phyloP scores from a whole-genome alignment of 257 asterid species.

The Fraxinus cuspidata region DNA sequence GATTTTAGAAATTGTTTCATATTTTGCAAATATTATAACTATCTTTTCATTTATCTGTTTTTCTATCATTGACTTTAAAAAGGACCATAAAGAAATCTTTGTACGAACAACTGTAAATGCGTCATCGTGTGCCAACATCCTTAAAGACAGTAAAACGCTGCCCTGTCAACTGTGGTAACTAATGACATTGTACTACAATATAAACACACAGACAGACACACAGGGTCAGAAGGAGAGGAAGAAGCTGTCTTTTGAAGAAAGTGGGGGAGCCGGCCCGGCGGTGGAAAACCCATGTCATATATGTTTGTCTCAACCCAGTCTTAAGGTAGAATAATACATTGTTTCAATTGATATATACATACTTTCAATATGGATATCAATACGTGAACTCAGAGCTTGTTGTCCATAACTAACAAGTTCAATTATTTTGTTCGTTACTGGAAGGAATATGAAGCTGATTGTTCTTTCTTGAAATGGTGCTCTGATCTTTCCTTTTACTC shows the following conservation, averaged over 20 bases:
- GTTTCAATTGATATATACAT: not conserved
- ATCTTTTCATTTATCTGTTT: not conserved
- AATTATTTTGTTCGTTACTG: not conserved
- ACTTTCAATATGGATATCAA: not conserved
- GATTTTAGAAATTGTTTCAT: not conserved
- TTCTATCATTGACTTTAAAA: not conserved
- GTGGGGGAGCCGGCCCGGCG: not conserved
- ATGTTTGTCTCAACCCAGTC: not conserved
- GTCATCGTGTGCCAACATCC: not conserved
- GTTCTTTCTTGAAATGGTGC: conserved; percentile 22
- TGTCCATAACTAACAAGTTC: not conserved
- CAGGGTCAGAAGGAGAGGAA: not conserved
- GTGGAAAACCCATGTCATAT: not conserved
- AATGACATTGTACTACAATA: not conserved
- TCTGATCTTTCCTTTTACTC: conserved; percentile 20
- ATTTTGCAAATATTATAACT: not conserved
- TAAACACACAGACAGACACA: not conserved
- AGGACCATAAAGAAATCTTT: not conserved
- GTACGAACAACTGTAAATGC: not conserved
- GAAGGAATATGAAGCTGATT: not conserved
- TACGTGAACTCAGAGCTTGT: not conserved
- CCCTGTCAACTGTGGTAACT: not conserved
- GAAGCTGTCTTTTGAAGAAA: not conserved
- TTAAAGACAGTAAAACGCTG: not conserved
- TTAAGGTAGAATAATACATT: not conserved